phyloP scores from a whole-genome alignment of 306 rosid genomes.

The Lathyrus sativus region DNA sequence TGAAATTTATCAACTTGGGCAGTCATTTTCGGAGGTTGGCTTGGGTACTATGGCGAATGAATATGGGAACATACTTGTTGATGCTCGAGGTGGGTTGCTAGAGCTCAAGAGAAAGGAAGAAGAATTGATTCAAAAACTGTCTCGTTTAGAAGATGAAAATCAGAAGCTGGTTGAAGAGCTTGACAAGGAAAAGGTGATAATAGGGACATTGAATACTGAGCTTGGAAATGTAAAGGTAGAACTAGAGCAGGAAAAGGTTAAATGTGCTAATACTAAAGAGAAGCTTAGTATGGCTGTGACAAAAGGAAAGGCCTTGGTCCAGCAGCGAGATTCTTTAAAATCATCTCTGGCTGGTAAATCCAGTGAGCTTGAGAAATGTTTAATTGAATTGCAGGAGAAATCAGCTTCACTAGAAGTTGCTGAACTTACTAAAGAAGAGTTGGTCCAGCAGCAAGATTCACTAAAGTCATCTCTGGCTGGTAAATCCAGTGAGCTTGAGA shows the following conservation, averaged over 20 bases:
- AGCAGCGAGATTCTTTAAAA: slow-evolving; percentile 83
- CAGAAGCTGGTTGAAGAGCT: slow-evolving; percentile 62
- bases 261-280: slow-evolving; percentile 72
- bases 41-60: slow-evolving; percentile 49
- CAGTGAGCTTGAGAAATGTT: slow-evolving; percentile 69
- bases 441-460: slow-evolving; percentile 61
- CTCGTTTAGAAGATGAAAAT: slow-evolving; percentile 66
- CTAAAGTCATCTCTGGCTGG: slow-evolving; percentile 60
- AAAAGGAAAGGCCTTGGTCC: slow-evolving; percentile 95
- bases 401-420: slow-evolving; percentile 76
- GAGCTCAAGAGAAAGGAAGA: slow-evolving; percentile 69
- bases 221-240: slow-evolving; percentile 61
- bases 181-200: slow-evolving; percentile 54
- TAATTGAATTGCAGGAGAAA: slow-evolving; percentile 69
- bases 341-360: slow-evolving; percentile 65
- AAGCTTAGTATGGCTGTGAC: slow-evolving; percentile 94
- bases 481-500: slow-evolving; percentile 68
- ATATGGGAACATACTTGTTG: slow-evolving; percentile 47
- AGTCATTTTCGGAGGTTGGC: slow-evolving; percentile 53
- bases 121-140: slow-evolving; percentile 52
- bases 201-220: slow-evolving; percentile 56
- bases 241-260: slow-evolving; percentile 82
- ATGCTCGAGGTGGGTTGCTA: slow-evolving; percentile 60
- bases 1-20: slow-evolving; percentile 66
- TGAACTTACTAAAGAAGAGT: slow-evolving; percentile 62